These are phyloP conservation scores for Eutrema heterophyllum DNA, from an alignment of 345 rosid species.

Conservation along the genomic window DNA sequence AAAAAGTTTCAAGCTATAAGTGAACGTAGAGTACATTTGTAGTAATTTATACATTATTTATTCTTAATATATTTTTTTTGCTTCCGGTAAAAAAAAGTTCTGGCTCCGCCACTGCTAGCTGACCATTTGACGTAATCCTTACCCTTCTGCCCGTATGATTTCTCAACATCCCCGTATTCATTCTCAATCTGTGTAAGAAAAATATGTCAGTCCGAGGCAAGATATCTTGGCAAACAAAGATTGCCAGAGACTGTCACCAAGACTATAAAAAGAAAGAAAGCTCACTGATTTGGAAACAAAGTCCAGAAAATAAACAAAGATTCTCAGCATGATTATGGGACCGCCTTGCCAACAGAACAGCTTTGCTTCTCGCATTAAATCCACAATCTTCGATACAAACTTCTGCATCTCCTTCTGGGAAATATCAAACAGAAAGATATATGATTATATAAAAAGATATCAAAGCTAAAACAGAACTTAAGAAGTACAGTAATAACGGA, in stretches of 20 bases:
- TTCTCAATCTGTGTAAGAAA: conserved; percentile 72
- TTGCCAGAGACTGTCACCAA: background rate
- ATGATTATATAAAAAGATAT: background rate
- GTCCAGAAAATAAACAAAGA: background rate
- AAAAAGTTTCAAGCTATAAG: too few relatives aligned
- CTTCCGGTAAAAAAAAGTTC: too few relatives aligned
- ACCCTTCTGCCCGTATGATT: conserved; percentile 67
- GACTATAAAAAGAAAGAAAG: background rate
- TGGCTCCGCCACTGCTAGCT: conserved; percentile 93
- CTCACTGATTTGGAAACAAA: background rate
- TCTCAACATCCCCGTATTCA: conserved; percentile 84
- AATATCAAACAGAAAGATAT: conserved; percentile 1
- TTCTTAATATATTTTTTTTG: too few relatives aligned
- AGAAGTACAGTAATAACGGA: background rate
- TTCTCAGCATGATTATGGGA: conserved; percentile 68
- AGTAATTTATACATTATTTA: too few relatives aligned
- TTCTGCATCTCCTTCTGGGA: conserved; percentile 83
- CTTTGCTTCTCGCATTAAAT: conserved; percentile 73
- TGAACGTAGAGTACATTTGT: too few relatives aligned
- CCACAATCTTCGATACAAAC: conserved; percentile 86
- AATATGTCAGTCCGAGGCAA: background rate
- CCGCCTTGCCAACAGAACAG: conserved; percentile 97
- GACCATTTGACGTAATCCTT: conserved; percentile 87
- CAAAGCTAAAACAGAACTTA: conserved; percentile 1
- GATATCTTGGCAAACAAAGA: background rate